Base-by-base conservation (phyloP, 2,329 filamentous ascomycete genomes). In the Colletotrichum phormii region DNA sequence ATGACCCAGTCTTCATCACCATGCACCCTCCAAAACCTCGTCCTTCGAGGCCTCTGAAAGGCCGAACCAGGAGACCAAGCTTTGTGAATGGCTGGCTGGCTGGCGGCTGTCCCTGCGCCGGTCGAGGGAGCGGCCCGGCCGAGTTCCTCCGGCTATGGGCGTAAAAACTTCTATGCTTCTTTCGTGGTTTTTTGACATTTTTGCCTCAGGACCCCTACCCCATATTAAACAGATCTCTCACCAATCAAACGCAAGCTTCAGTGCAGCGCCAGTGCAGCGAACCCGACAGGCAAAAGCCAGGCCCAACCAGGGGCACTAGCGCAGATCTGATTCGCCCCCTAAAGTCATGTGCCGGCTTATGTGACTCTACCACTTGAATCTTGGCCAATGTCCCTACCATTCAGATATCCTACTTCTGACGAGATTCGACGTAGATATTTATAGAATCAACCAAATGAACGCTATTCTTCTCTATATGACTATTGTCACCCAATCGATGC, bases 291-390 rank as follows among this genome's bases (percentile, higher is more conserved):
- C 33, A n/a, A 60, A 9, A 49, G 42, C 42, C 37, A 42, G n/a
- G 12, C 46, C 18, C 35, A 35, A 42, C 22, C 33, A 35, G 53
- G 49, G 42, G 18, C 18, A 9, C 33, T 67, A 67, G 67, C 46
- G 63, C n/a, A 49, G 22, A 64, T 65, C 61, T 59, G 54, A 66
- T 60, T 66, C 31, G 67, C 67, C 54, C 62, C 42, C 51, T 18
- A 22, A n/a, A 9, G 42, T 49, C 42, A 49, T 49, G 42, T 49
- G 42, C 42, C 18, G 4, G 8, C 1, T 49, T n/a, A 18, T 49
- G 42, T 49, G 42, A 49, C 42, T 49, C 8, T 49, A 49, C 42
- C 42, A 18, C 18, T 49, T 49, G 7, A 49, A 49, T 49, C 42
- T 49, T 49, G 42, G n/a, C 8, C 4, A n/a, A 49, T 3, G 0